These are phyloP conservation scores for Cutaneotrichosporon mucoides DNA, from an alignment of 1,284 basidiomycete genomes.

Conservation along the genomic window DNA sequence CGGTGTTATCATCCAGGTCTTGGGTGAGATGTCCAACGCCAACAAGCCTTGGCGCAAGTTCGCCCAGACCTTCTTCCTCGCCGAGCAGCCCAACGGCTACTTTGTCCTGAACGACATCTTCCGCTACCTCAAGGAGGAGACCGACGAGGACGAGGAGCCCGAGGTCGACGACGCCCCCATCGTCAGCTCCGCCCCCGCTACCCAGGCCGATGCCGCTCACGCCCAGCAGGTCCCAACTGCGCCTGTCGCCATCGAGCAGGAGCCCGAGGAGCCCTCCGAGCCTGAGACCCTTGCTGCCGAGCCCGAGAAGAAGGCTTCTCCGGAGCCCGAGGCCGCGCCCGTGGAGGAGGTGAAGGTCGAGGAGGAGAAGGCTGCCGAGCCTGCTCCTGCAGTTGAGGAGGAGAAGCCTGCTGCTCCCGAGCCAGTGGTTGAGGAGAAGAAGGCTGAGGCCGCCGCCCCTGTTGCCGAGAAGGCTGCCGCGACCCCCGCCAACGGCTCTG, in stretches of 20 bases:
- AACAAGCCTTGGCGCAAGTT: slow-evolving; percentile 92
- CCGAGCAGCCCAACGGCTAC: slow-evolving; percentile 97
- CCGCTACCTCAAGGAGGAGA: slow-evolving; percentile 95
- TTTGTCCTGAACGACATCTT: slow-evolving; percentile 99
- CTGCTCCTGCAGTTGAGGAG: slow-evolving; percentile 14
- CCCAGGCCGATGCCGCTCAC: slow-evolving; percentile 25
- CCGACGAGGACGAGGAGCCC: slow-evolving; percentile 63
- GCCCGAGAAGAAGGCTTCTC: slow-evolving; percentile 17
- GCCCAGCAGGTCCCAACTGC: slow-evolving; percentile 25
- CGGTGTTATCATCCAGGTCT: slow-evolving; percentile 98
- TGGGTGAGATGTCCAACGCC: slow-evolving; percentile 96
- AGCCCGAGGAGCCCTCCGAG: slow-evolving; percentile 26
- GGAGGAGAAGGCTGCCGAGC: slow-evolving; percentile 11
- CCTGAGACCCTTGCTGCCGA: slow-evolving; percentile 12
- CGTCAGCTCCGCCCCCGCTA: slow-evolving; percentile 21
- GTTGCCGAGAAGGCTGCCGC: slow-evolving; percentile 46
- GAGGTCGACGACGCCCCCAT: slow-evolving; percentile 30
- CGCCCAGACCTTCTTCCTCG: slow-evolving; percentile 99
- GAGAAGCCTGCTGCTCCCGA: slow-evolving; percentile 17
- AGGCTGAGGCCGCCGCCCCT: slow-evolving; percentile 23
- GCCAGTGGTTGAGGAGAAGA: slow-evolving; percentile 19
- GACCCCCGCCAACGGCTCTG: slow-evolving; percentile 30
- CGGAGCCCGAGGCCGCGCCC: slow-evolving; percentile 1
- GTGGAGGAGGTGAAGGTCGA: slow-evolving; percentile 5
- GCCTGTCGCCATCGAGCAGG: slow-evolving; percentile 34